A percentile compares a stretch with the other conserved stretches of the same genome.
Evolutionary conservation across 2,329 filamentous ascomycete species (phyloP).

Genomic region (Talaromyces sp.): DNA sequence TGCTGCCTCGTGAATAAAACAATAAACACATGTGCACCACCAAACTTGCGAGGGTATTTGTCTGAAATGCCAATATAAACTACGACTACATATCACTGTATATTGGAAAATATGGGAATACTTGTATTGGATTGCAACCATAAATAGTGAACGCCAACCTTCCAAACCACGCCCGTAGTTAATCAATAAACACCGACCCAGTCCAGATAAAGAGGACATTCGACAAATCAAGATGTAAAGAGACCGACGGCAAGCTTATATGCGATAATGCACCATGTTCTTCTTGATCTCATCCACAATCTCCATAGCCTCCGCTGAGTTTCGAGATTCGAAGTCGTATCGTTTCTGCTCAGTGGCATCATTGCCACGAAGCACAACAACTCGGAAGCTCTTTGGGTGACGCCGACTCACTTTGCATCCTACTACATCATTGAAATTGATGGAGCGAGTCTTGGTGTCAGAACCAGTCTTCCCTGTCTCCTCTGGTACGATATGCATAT

Average conservation of each 20-base stretch:
- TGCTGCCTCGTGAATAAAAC: too few species aligned
- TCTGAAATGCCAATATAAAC: too few species aligned
- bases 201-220: not conserved
- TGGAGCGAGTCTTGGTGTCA: slow-evolving; percentile 61
- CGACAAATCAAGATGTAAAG: not conserved
- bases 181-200: not conserved
- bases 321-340: slow-evolving; percentile 67
- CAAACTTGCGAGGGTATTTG: too few species aligned
- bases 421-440: slow-evolving; percentile 66
- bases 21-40: too few species aligned
- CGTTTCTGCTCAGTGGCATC: slow-evolving; percentile 67
- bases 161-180: too few species aligned
- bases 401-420: slow-evolving; percentile 67
- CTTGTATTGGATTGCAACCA: too few species aligned
- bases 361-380: slow-evolving; percentile 62
- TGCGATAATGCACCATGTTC: slow-evolving; percentile 54
- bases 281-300: slow-evolving; percentile 67
- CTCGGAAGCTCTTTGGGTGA: slow-evolving; percentile 65
- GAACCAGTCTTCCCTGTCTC: slow-evolving; percentile 58
- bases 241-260: slow-evolving; percentile 25
- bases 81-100: too few species aligned
- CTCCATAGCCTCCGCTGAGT: slow-evolving; percentile 59
- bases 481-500: slow-evolving; percentile 65
- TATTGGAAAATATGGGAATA: too few species aligned
- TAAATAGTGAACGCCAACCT: too few species aligned